Evolutionary conservation across 768 basidiomycete species (phyloP), one percentile per base, ranked within the genome.

Genomic region (Mycena amicta): DNA sequence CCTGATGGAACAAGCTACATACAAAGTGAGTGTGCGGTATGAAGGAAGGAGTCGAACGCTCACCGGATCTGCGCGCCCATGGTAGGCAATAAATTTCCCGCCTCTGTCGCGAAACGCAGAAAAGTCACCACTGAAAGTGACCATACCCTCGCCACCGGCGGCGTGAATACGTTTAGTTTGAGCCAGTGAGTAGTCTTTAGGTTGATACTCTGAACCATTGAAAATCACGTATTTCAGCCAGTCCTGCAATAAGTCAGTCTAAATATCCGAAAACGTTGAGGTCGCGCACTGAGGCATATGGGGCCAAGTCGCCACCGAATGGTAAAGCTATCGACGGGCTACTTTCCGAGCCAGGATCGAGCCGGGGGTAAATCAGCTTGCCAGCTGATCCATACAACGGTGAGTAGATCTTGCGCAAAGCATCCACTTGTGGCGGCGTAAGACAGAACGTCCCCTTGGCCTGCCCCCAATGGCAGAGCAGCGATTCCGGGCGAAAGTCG

Each of bases 81-180:
- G 67, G 33, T 64, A 70, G n/a, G 61, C 59, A 8, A 70, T 50
- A 30, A 67, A 47, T 53, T 67, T 70, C 6, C 69, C 69, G 20
- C 68, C 68, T 20, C 63, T 56, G 22, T 58, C 61, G 18, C 56
- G 51, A 55, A 66, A 69, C 31, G 60, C 57, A 16, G 60, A 43
- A 2, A 68, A 25, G 43, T 64, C 46, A 11, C 57, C 59, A 37
- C 59, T 52, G 53, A 55, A 67, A 37, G 63, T 63, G 18, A 40
- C 50, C 25, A 56, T 51, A 3, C 41, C 60, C 5, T 49, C 60
- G 20, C 18, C 33, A 41, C 43, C 50, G 33, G 59, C 43, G 29
- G 18, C 20, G 41, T 57, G 50, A 30, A 47, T 4, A 25, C 37
- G 45, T 25, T 6, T 33, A 13, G 40, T 39, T 5, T 56, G 45